Percentiles rank a stretch among this genome's conserved stretches.
Conservation (phyloP, 2,329 filamentous ascomycete genomes). For the Fusarium tjaetaba region DNA sequence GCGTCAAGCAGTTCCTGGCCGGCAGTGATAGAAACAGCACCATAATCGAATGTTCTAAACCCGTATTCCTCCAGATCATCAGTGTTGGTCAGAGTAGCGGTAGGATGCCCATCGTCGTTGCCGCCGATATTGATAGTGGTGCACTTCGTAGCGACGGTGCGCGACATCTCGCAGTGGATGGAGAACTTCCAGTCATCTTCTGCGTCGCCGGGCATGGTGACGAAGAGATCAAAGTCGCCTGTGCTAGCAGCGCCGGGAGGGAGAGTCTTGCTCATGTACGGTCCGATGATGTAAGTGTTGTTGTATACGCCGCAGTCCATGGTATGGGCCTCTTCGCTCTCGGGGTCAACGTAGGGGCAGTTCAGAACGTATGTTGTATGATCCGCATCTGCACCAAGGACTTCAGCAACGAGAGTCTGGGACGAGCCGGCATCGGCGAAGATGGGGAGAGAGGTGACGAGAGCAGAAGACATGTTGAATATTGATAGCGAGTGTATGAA, state of each 20-base stretch:
- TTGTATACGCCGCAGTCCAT: slow-evolving; percentile 13
- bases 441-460: slow-evolving; percentile 4
- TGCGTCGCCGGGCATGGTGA: background rate
- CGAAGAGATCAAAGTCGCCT: slow-evolving; percentile 4
- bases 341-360: slow-evolving; percentile 8
- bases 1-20: slow-evolving; percentile 12
- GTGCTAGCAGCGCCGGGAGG: slow-evolving; percentile 8
- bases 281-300: slow-evolving; percentile 1
- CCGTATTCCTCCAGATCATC: background rate
- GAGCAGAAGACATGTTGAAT: slow-evolving; percentile 5
- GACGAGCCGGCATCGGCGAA: background rate
- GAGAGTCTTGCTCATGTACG: slow-evolving; percentile 14
- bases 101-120: slow-evolving; percentile 7
- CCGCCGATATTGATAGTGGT: slow-evolving; percentile 7
- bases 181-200: slow-evolving; percentile 6
- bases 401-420: background rate
- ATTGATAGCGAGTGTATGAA: background rate
- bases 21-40: slow-evolving; percentile 3
- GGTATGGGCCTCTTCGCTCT: background rate
- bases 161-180: slow-evolving; percentile 14
- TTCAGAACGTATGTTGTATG: slow-evolving; percentile 18
- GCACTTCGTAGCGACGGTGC: background rate
- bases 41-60: background rate
- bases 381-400: slow-evolving; percentile 9
- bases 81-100: background rate